Percentiles rank a stretch among this genome's conserved stretches.
phyloP scores from a whole-genome alignment of 169 alveolate genomes.

The Condylostoma magnum region DNA sequence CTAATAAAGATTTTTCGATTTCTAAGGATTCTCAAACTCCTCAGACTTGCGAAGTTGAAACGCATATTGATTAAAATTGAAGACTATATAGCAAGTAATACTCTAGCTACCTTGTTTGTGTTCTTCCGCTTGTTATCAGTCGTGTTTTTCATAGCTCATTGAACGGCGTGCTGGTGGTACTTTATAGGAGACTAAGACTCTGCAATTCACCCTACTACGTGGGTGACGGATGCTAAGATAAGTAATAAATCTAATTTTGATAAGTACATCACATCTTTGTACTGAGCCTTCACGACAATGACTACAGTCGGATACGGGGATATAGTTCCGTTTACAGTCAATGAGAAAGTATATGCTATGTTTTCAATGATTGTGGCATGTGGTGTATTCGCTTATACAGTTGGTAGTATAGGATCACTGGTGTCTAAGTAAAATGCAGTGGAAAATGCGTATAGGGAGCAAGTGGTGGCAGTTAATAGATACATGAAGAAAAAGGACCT shows the following conservation, averaged over 20 bases:
- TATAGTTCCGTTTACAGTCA: conserved; percentile 51
- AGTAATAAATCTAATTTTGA: neutral
- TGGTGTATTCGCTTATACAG: conserved; percentile 72
- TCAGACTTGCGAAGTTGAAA: conserved; percentile 43
- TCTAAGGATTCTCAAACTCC: conserved; percentile 33
- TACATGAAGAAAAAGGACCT: conserved; percentile 56
- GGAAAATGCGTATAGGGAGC: conserved; percentile 49
- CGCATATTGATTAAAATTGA: conserved; percentile 46
- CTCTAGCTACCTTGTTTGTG: conserved; percentile 36
- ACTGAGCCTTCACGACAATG: conserved; percentile 61
- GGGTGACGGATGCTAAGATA: conserved; percentile 35
- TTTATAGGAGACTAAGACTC: conserved; percentile 40
- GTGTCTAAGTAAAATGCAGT: conserved; percentile 41
- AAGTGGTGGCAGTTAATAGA: conserved; percentile 53
- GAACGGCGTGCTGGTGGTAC: conserved; percentile 64
- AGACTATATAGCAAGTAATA: conserved; percentile 47
- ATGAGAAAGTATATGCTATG: conserved; percentile 59
- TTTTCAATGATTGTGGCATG: conserved; percentile 66
- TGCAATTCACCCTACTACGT: conserved; percentile 16
- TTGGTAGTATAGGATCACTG: conserved; percentile 63
- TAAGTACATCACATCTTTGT: conserved; percentile 43
- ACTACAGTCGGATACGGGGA: conserved; percentile 70
- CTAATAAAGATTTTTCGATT: conserved; percentile 36
- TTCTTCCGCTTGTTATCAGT: conserved; percentile 45
- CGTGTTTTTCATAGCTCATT: conserved; percentile 63